A percentile compares a stretch with the other conserved stretches of the same genome.
These are phyloP conservation scores for Psilocybe sp. DNA, from an alignment of 768 basidiomycete genomes.

Conservation along the genomic window DNA sequence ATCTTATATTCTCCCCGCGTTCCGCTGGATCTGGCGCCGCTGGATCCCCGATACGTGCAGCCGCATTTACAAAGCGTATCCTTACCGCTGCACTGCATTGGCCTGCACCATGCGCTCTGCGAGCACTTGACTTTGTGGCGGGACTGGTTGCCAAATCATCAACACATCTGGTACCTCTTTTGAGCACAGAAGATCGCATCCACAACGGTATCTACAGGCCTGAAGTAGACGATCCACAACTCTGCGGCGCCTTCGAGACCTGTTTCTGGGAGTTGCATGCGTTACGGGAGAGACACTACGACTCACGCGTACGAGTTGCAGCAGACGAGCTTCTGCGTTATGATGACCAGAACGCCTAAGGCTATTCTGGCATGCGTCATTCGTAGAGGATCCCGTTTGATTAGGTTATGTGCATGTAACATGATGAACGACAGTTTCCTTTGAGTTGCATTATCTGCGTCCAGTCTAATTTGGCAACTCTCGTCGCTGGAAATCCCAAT, in stretches of 20 bases:
- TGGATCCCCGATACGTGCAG: conserved; percentile 59
- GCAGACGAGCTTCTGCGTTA: conserved; percentile 57
- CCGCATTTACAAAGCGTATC: conserved; percentile 94
- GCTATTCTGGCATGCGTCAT: conserved; percentile 3
- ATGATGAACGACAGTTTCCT: too few relatives aligned
- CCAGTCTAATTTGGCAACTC: too few relatives aligned
- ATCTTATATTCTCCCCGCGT: conserved; percentile 78
- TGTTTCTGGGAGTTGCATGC: conserved; percentile 84
- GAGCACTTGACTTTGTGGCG: conserved; percentile 71
- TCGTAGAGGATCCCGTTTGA: not conserved
- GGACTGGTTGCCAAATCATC: conserved; percentile 68
- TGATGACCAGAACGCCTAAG: conserved; percentile 17
- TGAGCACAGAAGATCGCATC: conserved; percentile 84
- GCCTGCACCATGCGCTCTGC: conserved; percentile 62
- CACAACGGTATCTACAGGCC: conserved; percentile 83
- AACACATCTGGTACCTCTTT: conserved; percentile 75
- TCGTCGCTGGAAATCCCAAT: too few relatives aligned
- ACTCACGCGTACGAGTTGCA: conserved; percentile 64
- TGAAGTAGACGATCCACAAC: conserved; percentile 86
- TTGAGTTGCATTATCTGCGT: too few relatives aligned
- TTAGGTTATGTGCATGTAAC: too few relatives aligned
- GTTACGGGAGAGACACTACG: conserved; percentile 58
- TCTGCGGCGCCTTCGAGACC: conserved; percentile 78
- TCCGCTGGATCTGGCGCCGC: conserved; percentile 52
- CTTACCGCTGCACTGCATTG: conserved; percentile 79